Base-by-base conservation (phyloP, 192 early-diverging fungal genomes). In the Podila clonocystis region DNA sequence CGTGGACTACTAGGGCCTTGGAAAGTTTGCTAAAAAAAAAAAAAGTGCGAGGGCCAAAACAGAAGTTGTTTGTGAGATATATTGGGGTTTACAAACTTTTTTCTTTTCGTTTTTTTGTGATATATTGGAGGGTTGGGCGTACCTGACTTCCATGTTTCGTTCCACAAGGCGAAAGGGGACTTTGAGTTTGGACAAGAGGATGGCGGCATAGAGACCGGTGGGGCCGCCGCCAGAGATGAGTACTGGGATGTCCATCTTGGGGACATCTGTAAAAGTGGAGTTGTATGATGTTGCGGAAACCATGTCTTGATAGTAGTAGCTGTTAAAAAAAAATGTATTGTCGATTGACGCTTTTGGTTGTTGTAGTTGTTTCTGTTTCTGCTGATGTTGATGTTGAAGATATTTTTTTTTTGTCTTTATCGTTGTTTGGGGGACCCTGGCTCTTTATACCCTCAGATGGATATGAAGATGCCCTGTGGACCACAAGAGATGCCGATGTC, bases 171-270 rank as follows among this genome's bases (percentile, higher is more conserved):
- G 77, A 15, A 60, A 68, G 17, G 70, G 77, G 62, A 73, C 60
- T 24, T 73, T 73, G 60, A 80, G 62, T 34, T 80, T 73, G 13
- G 77, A 73, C 17, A 80, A 67, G 0, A 80, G 66, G 67, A 80
- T 67, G 30, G 77, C 77, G 24, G 70, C 70, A 65, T 60, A 80
- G 61, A 80, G 65, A 48, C 77, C 77, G 2, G 62, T 52, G 29
- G 77, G 77, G 2, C 77, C 77, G 26, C 66, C 77, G 20, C 77
- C 77, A 5, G 70, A 80, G 62, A 80, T 80, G 49, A 80, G 70
- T 33, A 80, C 77, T 6, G 77, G 77, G 29, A 68, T 26, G 12
- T 65, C 66, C 50, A 63, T 36, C 9, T 62, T 29, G 38, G 29
- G 17, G 24, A 41, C 4, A 9, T 45, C 6, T 11, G 45, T 7